These are phyloP conservation scores for Penicillium capsulatum DNA, from an alignment of 2,329 filamentous ascomycete species.

Conservation along the genomic window DNA sequence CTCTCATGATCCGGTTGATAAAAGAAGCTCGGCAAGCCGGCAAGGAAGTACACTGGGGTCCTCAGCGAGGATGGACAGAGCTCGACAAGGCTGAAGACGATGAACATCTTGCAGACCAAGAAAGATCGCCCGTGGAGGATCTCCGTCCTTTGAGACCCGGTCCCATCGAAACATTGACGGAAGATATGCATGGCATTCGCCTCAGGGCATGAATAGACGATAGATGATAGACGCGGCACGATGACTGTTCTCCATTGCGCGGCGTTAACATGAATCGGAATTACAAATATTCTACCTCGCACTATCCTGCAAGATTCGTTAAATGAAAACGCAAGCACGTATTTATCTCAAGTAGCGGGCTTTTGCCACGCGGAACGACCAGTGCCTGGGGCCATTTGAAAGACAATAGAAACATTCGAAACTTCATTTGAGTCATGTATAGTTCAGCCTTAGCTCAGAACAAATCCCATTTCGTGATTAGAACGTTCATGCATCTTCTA, in stretches of 20 bases:
- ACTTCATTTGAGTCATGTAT: too few species aligned
- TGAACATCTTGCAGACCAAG: constrained; percentile 7
- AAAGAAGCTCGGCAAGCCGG: constrained; percentile 31
- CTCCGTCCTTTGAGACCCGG: constrained; percentile 8
- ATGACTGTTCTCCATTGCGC: neutral
- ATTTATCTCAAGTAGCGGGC: too few species aligned
- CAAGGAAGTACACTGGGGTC: constrained; percentile 40
- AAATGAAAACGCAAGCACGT: too few species aligned
- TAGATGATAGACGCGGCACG: too few species aligned
- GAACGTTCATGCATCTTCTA: constrained; percentile 16
- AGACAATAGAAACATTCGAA: too few species aligned
- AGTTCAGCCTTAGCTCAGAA: neutral
- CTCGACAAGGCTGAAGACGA: constrained; percentile 18
- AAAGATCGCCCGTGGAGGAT: constrained; percentile 14
- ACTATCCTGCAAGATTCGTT: too few species aligned
- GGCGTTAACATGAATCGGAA: neutral
- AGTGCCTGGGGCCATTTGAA: too few species aligned
- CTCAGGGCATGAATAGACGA: neutral
- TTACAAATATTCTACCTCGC: too few species aligned
- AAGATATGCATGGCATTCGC: constrained; percentile 13
- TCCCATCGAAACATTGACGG: constrained; percentile 11
- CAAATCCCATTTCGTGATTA: constrained; percentile 18
- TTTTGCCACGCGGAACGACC: too few species aligned
- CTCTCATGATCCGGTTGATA: constrained; percentile 49
- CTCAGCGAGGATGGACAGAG: constrained; percentile 38